These are phyloP conservation scores for Penicillium freii DNA, from an alignment of 2,329 filamentous ascomycete genomes.

Conservation along the genomic window DNA sequence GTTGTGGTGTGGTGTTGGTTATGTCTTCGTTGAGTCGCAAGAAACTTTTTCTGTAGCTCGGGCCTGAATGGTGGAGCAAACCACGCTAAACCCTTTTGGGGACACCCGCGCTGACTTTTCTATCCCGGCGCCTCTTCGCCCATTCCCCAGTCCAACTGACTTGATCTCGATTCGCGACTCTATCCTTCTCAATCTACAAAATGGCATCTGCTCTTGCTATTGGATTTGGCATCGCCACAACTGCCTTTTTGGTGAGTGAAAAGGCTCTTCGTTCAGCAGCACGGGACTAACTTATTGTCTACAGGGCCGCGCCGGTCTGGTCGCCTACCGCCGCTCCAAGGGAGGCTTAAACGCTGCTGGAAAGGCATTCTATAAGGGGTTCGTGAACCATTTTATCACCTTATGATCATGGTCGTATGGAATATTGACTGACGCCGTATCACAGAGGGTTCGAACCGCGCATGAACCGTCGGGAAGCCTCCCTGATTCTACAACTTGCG, in stretches of 20 bases:
- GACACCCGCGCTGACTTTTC: conserved; percentile 39
- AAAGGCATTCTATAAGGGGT: conserved; percentile 92
- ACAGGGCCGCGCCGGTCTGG: conserved; percentile 86
- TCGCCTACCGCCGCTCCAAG: conserved; percentile 80
- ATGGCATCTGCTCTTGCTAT: conserved; percentile 47
- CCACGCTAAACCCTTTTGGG: conserved; percentile 35
- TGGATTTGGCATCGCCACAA: conserved; percentile 48
- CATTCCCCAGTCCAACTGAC: conserved; percentile 6
- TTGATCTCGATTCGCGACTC: conserved; percentile 7
- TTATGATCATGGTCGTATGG: background rate
- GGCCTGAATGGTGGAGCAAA: conserved; percentile 27
- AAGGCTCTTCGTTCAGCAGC: background rate
- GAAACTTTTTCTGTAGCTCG: conserved; percentile 28
- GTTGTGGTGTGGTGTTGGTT: conserved; percentile 23
- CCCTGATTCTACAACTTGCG: conserved; percentile 87
- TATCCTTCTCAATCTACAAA: conserved; percentile 10
- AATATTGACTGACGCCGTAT: conserved; percentile 5
- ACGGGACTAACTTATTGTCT: conserved; percentile 16
- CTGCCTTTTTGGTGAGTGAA: conserved; percentile 74
- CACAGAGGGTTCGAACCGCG: conserved; percentile 78
- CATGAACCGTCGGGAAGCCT: conserved; percentile 90
- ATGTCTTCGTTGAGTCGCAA: conserved; percentile 20
- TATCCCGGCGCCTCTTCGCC: conserved; percentile 26
- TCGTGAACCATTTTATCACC: conserved; percentile 6
- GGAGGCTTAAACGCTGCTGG: conserved; percentile 70